Evolutionary conservation across 1,139 yeast species (phyloP), one percentile per base, ranked within the genome.

Genomic region (Saccharomyces hybrid): DNA sequence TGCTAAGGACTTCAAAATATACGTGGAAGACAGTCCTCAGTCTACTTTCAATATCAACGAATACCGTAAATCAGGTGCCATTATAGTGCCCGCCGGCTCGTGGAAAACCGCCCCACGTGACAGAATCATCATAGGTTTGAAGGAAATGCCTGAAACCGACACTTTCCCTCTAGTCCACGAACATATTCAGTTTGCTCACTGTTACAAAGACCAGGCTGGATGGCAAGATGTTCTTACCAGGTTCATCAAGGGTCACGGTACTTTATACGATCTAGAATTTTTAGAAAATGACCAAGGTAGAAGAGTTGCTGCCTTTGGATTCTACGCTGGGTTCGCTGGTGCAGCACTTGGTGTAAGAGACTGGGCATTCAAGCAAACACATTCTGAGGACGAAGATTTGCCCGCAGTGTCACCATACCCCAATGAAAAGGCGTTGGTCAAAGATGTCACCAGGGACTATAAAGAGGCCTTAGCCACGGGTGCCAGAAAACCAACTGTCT

Each of bases 121-220:
- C 63, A 81, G 97, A 70, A 82, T 91, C 58, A 88, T 95, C 62
- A 78, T 88, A 65, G 99, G 99, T 1, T 82, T 95, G 74, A 93
- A 93, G 76, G 99, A 93, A 73, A 79, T 93, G 70, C 97, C 97
- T 44, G 98, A 91, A 74, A 75, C 76, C 54, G 97, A 91, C 64
- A 77, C 83, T 38, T 93, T 91, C 81, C 99, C 99, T 41, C 79
- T 93, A 60, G 80, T 86, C 52, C 98, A 95, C 71, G 96, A 91
- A 72, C 99, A 95, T 73, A 88, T 93, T 60, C 98, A 91, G 75
- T 93, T 93, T 75, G 99, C 99, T 51, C 99, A 93, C 74, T 95
- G 99, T 76, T 95, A 91, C 77, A 95, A 93, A 78, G 82, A 91
- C 73, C 99, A 93, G 76, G 96, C 77, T 59, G 99, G 99, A 52